Base-by-base conservation (phyloP, 2,329 filamentous ascomycete genomes). In the Epichloe sylvatica region DNA sequence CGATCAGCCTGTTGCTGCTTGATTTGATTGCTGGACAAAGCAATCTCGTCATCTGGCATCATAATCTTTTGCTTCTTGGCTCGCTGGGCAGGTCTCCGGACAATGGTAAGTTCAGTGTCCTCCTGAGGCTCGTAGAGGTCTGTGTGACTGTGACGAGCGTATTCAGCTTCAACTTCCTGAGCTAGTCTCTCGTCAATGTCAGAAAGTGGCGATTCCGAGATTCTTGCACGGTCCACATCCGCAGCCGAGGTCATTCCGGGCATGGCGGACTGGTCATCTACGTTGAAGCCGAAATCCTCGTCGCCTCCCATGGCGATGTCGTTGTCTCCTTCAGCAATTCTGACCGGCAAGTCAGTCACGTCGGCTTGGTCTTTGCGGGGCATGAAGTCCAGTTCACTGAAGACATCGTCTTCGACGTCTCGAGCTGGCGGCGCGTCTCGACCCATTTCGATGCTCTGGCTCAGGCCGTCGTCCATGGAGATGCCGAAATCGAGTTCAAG, bases 1-100 rank as follows among this genome's bases (percentile, higher is more conserved):
- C 86, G 84, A 63, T 94, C 87, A 51, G 81, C 76, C 63, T 95
- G 89, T 63, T 94, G 88, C 55, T 85, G 81, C 64, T 87, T 88
- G 67, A 98, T 89, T 56, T 91, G 80, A 34, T 73, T 74, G 57
- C 76, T 85, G 11, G 83, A 81, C 35, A 95, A 75, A 60, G 87
- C 81, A 19, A 87, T 95, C 55, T 87, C 77, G 15, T 80, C 72
- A 59, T 98, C 94, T n/a, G 86, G 80, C 52, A 80, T 78, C 49
- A 97, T 78, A 23, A 94, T 73, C 67, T 85, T 94, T 58, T 87
- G 82, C 67, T 86, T 87, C 64, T 73, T 76, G 51, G 81, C 78
- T 53, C 86, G 80, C 60, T 89, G 84, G 21, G 84, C 80, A 50
- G 86, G 67, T 70, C 81, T 80, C 64, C 68, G 84, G 49, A 81